These are phyloP conservation scores for Yamadazyma laniorum DNA, from an alignment of 805 yeast species.

Conservation along the genomic window DNA sequence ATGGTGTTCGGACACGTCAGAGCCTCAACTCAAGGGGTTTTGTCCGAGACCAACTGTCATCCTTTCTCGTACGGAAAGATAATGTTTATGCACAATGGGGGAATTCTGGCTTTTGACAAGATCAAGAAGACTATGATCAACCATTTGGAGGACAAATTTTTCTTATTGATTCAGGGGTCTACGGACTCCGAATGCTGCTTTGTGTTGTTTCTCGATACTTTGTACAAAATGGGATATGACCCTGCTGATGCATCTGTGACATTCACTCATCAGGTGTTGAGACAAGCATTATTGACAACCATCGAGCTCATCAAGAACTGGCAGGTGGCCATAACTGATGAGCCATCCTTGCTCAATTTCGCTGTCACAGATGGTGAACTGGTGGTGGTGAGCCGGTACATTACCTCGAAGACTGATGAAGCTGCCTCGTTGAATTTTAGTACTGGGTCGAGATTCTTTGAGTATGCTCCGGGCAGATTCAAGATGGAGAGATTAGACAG, in stretches of 20 bases:
- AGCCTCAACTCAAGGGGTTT: slow-evolving; percentile 92
- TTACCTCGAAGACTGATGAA: slow-evolving; percentile 86
- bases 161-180: slow-evolving; percentile 81
- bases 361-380: slow-evolving; percentile 93
- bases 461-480: slow-evolving; percentile 87
- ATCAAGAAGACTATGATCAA: slow-evolving; percentile 73
- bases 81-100: slow-evolving; percentile 98
- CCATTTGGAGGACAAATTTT: slow-evolving; percentile 77
- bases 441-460: slow-evolving; percentile 88
- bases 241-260: slow-evolving; percentile 40
- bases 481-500: slow-evolving; percentile 92
- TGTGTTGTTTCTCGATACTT: slow-evolving; percentile 79
- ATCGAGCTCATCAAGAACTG: slow-evolving; percentile 75
- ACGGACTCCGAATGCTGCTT: slow-evolving; percentile 96
- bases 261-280: slow-evolving; percentile 54
- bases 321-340: slow-evolving; percentile 60
- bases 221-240: slow-evolving; percentile 72
- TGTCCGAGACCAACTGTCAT: slow-evolving; percentile 95
- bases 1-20: slow-evolving; percentile 93
- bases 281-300: slow-evolving; percentile 70
- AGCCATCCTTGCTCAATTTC: slow-evolving; percentile 84
- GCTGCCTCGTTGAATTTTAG: slow-evolving; percentile 96
- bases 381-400: slow-evolving; percentile 83
- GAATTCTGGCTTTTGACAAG: slow-evolving; percentile 65
- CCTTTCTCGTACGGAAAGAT: slow-evolving; percentile 86